Conservation (phyloP, 805 yeast genomes). For the Geotrichum ghanense region DNA sequence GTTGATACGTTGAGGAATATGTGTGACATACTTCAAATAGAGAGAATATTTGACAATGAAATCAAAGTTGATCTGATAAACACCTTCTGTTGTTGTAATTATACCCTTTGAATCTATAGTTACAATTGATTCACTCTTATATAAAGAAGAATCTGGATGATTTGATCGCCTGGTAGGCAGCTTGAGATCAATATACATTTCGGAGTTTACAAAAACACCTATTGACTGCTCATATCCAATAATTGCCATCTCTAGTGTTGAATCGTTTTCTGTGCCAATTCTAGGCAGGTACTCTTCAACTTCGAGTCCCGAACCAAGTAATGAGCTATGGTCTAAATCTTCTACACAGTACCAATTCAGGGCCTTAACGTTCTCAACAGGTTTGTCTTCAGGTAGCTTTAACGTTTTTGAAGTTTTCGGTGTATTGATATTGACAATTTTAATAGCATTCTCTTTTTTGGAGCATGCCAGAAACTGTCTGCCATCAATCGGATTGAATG, state of each 20-base stretch:
- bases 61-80: background rate
- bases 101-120: background rate
- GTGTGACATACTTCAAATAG: background rate
- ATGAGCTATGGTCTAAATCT: background rate
- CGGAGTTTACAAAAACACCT: background rate
- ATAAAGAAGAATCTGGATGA: background rate
- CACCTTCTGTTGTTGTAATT: background rate
- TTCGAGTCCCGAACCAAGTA: background rate
- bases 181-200: background rate
- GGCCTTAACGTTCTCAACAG: background rate
- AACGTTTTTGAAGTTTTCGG: background rate
- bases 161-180: background rate
- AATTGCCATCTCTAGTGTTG: background rate
- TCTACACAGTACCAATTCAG: background rate
- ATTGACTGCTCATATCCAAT: background rate
- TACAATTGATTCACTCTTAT: background rate
- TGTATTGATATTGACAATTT: background rate
- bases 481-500: background rate
- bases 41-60: background rate
- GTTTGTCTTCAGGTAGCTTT: background rate
- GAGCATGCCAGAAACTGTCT: background rate
- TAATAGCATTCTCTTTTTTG: background rate
- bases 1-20: background rate
- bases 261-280: background rate
- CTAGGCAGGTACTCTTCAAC: constrained; percentile 1